Base-by-base conservation (phyloP, 805 yeast species). In the Kazachstania kunashirensis region DNA sequence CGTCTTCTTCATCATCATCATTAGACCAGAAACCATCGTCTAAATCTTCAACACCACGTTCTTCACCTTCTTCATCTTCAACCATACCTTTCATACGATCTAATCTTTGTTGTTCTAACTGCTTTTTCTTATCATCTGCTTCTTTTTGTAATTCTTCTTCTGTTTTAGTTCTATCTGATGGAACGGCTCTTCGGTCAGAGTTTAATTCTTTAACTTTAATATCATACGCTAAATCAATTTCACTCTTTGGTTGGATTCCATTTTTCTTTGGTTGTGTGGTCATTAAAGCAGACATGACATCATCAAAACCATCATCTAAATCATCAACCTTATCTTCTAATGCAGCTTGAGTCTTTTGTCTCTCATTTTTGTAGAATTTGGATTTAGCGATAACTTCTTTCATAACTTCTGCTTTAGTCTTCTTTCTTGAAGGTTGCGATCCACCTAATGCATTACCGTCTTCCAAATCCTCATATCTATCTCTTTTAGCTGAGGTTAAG, bases 351-450 rank as follows among this genome's bases (percentile, higher is more conserved):
- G 72, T 66, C 51, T 68, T 61, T 58, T 83, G 89, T 57, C 92
- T 74, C 56, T 81, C 83, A 24, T 77, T 78, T 50, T 79, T 82
- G 59, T 81, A 73, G 49, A 71, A 77, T 50, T 83, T 83, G 13
- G 92, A 79, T 59, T 83, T 83, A 25, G 92, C 85, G 40, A 83
- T 83, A 33, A 83, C 73, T 54, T 83, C 94, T 46, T 79, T 73
- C 94, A 83, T 83, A 26, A 83, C 89, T 57, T 83, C 94, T 26
- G 82, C 80, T 51, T 83, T 83, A 14, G 84, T 75, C 60, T 79
- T 83, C 59, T 77, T 79, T 41, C 76, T 70, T n/a, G 63, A 57
- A 1, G 78, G 76, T 32, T 50, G 61, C 5, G 48, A 58, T 5
- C 42, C 62, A 15, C 49, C 62, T 2, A 49, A 54, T 13, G 61